Evolutionary conservation across 225 moss, liverwort and hornwort genomes (phyloP).

Genomic region (Bryoerythrophyllum caledonicum): DNA sequence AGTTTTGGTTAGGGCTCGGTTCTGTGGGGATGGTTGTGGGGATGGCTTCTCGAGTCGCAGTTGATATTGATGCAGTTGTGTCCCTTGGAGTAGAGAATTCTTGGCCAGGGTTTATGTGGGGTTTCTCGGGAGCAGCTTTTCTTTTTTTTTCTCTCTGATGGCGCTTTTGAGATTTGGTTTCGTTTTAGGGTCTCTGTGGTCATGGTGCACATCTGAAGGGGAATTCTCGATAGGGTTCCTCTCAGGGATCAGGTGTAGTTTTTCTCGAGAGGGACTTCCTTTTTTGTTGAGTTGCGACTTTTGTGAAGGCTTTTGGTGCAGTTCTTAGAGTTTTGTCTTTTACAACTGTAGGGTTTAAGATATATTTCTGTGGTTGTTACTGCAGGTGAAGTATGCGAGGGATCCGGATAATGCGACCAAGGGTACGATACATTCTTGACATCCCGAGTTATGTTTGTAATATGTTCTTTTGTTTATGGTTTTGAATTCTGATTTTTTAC

Average conservation of each 20-base stretch:
- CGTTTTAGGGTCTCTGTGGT: not conserved
- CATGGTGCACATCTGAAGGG: not conserved
- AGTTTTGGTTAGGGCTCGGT: not conserved
- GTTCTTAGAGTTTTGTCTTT: slow-evolving; percentile 19
- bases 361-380: not conserved
- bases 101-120: not conserved
- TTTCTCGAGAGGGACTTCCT: not conserved
- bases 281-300: not conserved
- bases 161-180: not conserved
- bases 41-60: not conserved
- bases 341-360: not conserved
- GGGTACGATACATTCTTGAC: slow-evolving; percentile 8
- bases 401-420: slow-evolving; percentile 38
- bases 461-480: no score
- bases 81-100: not conserved
- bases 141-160: not conserved
- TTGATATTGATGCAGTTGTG: not conserved
- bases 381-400: slow-evolving; percentile 39
- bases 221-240: not conserved
- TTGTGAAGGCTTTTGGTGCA: not conserved
- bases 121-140: not conserved
- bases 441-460: not conserved
- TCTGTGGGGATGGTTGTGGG: not conserved
- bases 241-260: not conserved
- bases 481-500: not conserved